These are phyloP conservation scores for Volvox reticuliferus DNA, from an alignment of 139 green algal species.

Conservation along the genomic window DNA sequence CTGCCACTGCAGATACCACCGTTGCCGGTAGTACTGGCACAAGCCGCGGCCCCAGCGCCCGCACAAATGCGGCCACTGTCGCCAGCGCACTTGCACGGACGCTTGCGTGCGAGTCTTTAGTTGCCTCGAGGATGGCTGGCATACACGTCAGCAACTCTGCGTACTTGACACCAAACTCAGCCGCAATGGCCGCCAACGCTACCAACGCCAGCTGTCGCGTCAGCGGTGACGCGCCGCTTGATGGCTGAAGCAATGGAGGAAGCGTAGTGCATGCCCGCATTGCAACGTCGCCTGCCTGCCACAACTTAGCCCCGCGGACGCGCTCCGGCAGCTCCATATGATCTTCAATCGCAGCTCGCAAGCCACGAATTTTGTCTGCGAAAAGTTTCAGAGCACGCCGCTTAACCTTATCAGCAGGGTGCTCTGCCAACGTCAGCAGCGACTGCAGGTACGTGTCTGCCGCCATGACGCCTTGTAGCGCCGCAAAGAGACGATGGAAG, in stretches of 20 bases:
- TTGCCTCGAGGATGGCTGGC: constrained; percentile 61
- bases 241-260: constrained; percentile 40
- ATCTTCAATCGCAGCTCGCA: constrained; percentile 51
- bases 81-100: constrained; percentile 69
- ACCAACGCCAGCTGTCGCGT: constrained; percentile 68
- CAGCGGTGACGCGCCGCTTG: not conserved
- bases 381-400: constrained; percentile 75
- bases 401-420: constrained; percentile 58
- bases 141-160: constrained; percentile 67
- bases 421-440: constrained; percentile 62
- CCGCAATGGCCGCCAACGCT: constrained; percentile 54
- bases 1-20: constrained; percentile 60
- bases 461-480: constrained; percentile 68
- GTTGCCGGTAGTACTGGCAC: constrained; percentile 74
- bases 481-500: constrained; percentile 66
- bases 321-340: constrained; percentile 38
- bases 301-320: constrained; percentile 34
- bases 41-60: constrained; percentile 60
- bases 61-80: constrained; percentile 57
- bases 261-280: constrained; percentile 48
- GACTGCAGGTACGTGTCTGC: constrained; percentile 63
- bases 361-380: constrained; percentile 48
- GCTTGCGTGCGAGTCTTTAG: constrained; percentile 31
- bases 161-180: constrained; percentile 56
- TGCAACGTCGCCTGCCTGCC: constrained; percentile 35